Conservation (phyloP, 1,139 yeast species). For the Geotrichum carabidarum region DNA sequence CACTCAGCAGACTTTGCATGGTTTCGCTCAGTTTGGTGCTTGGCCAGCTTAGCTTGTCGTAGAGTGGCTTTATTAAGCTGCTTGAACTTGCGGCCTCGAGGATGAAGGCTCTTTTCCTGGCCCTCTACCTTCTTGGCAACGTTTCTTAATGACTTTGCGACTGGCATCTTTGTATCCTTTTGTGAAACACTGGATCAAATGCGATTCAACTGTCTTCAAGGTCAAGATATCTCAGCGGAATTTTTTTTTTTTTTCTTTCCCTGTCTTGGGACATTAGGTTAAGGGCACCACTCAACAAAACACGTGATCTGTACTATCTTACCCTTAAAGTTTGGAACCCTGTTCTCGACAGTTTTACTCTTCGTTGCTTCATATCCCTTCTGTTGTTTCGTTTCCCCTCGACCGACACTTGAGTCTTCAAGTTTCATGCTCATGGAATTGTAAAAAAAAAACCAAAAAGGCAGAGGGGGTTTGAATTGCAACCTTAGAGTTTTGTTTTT, state of each 20-base stretch:
- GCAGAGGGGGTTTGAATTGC: too few species aligned
- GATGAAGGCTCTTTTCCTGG: slow-evolving; percentile 53
- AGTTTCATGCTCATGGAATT: too few species aligned
- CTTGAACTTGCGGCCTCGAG: slow-evolving; percentile 82
- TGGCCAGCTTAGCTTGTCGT: slow-evolving; percentile 65
- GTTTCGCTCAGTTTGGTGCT: slow-evolving; percentile 57
- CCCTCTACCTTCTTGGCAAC: slow-evolving; percentile 65
- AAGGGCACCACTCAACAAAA: background rate
- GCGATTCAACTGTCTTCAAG: too few species aligned
- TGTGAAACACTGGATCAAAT: background rate
- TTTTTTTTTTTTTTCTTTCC: background rate
- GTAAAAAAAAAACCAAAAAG: too few species aligned
- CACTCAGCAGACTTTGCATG: slow-evolving; percentile 45
- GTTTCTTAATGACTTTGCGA: slow-evolving; percentile 66
- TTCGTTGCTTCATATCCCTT: background rate
- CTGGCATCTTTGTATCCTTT: slow-evolving; percentile 52
- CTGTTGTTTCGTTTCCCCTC: too few species aligned
- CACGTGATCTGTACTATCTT: background rate
- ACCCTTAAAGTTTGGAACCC: background rate
- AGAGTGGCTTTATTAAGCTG: slow-evolving; percentile 80
- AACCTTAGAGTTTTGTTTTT: too few species aligned
- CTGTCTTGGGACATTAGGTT: slow-evolving; percentile 10
- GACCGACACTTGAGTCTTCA: too few species aligned
- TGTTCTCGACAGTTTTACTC: background rate
- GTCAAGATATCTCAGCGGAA: background rate